phyloP scores from a whole-genome alignment of 169 alveolate genomes.

The Amoebophrya sp. region DNA sequence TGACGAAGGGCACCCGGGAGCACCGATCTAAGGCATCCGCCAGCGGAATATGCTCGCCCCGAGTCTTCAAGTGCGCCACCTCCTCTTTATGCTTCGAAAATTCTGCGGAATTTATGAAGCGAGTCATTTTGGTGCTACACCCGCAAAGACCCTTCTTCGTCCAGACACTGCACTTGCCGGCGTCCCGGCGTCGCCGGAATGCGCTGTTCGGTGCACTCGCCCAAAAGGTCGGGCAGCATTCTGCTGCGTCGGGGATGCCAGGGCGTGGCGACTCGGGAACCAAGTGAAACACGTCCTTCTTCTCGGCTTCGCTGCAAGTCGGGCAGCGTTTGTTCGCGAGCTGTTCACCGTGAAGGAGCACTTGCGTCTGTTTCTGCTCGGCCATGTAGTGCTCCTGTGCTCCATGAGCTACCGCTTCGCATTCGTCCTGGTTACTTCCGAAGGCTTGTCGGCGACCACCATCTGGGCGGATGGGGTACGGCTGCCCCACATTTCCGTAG shows the following conservation, averaged over 20 bases:
- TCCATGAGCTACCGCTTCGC: not conserved
- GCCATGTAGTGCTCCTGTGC: not conserved
- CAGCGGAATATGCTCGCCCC: too few relatives aligned
- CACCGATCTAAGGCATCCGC: too few relatives aligned
- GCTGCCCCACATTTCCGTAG: not conserved
- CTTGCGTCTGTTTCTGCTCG: not conserved
- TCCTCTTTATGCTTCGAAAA: too few relatives aligned
- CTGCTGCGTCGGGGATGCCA: not conserved
- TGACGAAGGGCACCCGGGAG: too few relatives aligned
- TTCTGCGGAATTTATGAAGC: too few relatives aligned
- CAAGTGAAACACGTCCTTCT: not conserved
- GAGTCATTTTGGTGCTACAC: too few relatives aligned
- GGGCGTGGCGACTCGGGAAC: not conserved
- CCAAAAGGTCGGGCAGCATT: not conserved
- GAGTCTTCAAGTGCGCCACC: too few relatives aligned
- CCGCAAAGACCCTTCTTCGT: not conserved
- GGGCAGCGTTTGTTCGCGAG: not conserved
- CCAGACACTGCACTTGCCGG: not conserved
- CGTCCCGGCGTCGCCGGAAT: not conserved
- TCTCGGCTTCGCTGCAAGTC: not conserved
- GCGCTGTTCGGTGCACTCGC: not conserved
- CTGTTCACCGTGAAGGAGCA: not conserved
- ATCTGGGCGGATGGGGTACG: not conserved
- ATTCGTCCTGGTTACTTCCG: not conserved
- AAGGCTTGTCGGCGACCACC: not conserved